Base-by-base conservation (phyloP, 2,329 filamentous ascomycete genomes). In the Alternaria gaisen region DNA sequence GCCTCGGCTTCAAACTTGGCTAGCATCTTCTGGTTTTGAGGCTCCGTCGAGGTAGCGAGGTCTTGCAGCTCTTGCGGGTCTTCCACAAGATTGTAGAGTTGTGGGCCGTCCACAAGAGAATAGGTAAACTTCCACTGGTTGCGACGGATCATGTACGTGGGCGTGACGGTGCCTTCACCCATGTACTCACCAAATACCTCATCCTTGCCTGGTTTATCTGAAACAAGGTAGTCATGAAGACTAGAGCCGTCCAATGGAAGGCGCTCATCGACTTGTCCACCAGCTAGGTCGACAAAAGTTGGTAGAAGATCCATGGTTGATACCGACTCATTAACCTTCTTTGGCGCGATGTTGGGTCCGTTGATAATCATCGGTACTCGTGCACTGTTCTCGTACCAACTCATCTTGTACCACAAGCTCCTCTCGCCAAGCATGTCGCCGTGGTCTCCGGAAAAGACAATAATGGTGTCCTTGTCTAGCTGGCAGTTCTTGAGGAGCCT, bases 401-500 rank as follows among this genome's bases (percentile, higher is more conserved):
- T 93, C 94, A 97, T 97, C 85, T 97, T 97, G 84, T 97, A 94
- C 94, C 94, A 97, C 47, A 97, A 83, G 6, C 91, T 91, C 54
- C 93, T 89, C 83, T 97, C 94, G 60, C 94, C 94, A 8, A 97
- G 87, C 94, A 97, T 97, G 79, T 97, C 94, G 57, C 94, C 94
- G 74, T 97, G 94, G 77, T 97, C 94, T 44, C 94, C 93, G 60
- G 91, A 94, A 81, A 97, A 97, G 67, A 97, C 89, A 71, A 97
- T 84, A 70, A 97, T 93, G 12, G 94, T 97, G 80, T 97, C 88
- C 34, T 97, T 88, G 61, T 90, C 90, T 44, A 97, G 83, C 7
- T 89, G 87, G 74, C 92, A 94, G 61, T 93, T 86, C 77, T 93
- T 90, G 18, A 97, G 83, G 0, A 92, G 90, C 63, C 88, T 84